phyloP scores from a whole-genome alignment of 2,329 filamentous ascomycete species.

The Fusarium pseudoanthophilum region DNA sequence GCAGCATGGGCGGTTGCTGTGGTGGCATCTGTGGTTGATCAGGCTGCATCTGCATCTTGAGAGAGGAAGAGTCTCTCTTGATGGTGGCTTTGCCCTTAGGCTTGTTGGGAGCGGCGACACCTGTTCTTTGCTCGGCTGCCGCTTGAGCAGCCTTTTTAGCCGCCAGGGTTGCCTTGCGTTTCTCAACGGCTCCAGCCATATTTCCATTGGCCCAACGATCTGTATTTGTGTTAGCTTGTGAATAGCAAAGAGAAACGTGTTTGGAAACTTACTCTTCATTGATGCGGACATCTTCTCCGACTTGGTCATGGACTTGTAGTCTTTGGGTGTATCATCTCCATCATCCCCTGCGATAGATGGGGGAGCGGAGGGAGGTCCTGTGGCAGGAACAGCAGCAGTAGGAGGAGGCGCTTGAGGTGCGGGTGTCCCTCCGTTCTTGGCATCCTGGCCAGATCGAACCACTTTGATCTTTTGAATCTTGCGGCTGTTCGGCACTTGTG shows the following conservation, averaged over 20 bases:
- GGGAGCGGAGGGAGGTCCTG: conserved; percentile 20
- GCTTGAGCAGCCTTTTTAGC: conserved; percentile 66
- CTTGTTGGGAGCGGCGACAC: conserved; percentile 53
- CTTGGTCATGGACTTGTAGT: conserved; percentile 71
- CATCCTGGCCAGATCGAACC: conserved; percentile 45
- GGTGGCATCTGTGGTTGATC: conserved; percentile 30
- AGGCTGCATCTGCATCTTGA: conserved; percentile 41
- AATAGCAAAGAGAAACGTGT: background rate
- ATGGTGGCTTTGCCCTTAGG: conserved; percentile 49
- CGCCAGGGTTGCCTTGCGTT: conserved; percentile 68
- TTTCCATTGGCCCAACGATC: conserved; percentile 70
- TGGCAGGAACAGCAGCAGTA: conserved; percentile 13
- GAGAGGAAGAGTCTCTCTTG: conserved; percentile 48
- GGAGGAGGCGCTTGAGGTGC: conserved; percentile 8
- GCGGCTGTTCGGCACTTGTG: conserved; percentile 38
- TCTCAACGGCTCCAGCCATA: conserved; percentile 69
- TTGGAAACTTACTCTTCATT: conserved; percentile 66
- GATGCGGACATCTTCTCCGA: conserved; percentile 74
- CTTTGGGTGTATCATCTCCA: conserved; percentile 58
- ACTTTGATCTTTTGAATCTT: conserved; percentile 55
- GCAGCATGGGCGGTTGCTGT: conserved; percentile 28
- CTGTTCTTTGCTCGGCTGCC: conserved; percentile 52
- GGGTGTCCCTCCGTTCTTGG: conserved; percentile 45
- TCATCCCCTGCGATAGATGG: conserved; percentile 42
- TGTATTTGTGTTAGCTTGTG: conserved; percentile 47